Base-by-base conservation (phyloP, 306 rosid species). In the apple (Malus domestica) region DNA sequence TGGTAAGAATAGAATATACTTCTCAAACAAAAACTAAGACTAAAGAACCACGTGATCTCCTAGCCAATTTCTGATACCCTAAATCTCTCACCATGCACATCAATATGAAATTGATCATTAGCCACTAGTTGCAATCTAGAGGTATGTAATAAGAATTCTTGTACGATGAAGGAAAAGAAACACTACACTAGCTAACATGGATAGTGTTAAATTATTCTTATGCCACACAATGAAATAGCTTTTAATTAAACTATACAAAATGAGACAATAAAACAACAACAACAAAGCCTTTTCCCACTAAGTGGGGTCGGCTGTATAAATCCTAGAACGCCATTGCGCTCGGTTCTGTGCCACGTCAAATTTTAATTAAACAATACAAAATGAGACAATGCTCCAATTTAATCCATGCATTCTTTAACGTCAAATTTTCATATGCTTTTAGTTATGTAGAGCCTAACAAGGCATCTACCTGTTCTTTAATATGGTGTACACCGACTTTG, bases 381-480 rank as follows among this genome's bases (percentile, higher is more conserved):
- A 40, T 40, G 44, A 29, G 44, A 63, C 11, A 30, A 30, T 64
- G 68, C 44, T 22, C 6, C 42, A 62, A 25, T 25, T 61, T 62
- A 61, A 27, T 29, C 38, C 6, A 13, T 14, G 67, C 40, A 62
- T 9, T 62, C 22, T 5, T 51, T 51, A 35, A 51, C 44, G 18
- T 51, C 42, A 23, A 7, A 29, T 16, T 22, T 35, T 52, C 58
- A 52, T 19, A 6, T 29, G 42, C 67, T 25, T 79, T 66, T 66
- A 54, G 23, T 44, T 20, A 40, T 13, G 45, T 11, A 52, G 79
- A 65, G 23, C 27, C 22, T 52, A 70, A 73, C 52, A 72, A 59
- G 70, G 69, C 38, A 79, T 73, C 32, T 70, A 75, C n/a, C 46
- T 44, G n/a, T 74, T 63, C 78, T 27, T 73, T 73, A 22, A n/a